Base-by-base conservation (phyloP, 306 rosid genomes). In the Casuarina cunninghamiana region DNA sequence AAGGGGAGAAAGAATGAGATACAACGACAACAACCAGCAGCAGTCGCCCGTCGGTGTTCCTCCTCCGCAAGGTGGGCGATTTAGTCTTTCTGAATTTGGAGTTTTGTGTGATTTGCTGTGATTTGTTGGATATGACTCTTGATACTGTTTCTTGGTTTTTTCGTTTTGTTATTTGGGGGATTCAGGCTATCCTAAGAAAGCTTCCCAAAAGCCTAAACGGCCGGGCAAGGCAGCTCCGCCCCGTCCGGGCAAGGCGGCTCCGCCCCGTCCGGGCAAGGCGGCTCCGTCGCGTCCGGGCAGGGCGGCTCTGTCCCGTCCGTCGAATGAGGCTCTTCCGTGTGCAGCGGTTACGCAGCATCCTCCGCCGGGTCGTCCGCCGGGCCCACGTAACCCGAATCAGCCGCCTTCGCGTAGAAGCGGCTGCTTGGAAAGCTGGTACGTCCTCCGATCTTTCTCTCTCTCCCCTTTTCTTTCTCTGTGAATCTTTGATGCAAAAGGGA, bases 31-130 rank as follows among this genome's bases (percentile, higher is more conserved):
- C 91, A 86, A 81, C 32, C 98, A 93, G 84, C 93, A 91, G 35
- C 98, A 85, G 49, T 96, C 98, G 9, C 98, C 98, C 2, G 97
- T 93, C 32, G 98, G 97, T 2, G 97, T 87, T 73, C 98, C 98
- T 60, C 98, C 98, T n/a, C 86, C 89, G 1, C 98, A 93, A 86
- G 98, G 98, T 93, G 19, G 0, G 1, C 3, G 0, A 6, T 37
- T 13, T 8, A 1, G 6, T 48, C 49, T 3, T 4, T 4, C 2
- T 53, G 17, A 10, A 6, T 19, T 67, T 46, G 48, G 49, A 53
- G 45, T 13, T 76, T 62, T 83, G 80, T 65, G 70, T 42, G 60
- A 45, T 54, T 10, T 51, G 51, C 16, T 79, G 61, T 8, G 6
- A 4, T 53, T 55, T 61, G 74, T 55, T 19, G 51, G 26, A 55